These are phyloP conservation scores for Boletus tomentosulus DNA, from an alignment of 768 basidiomycete species.

Conservation along the genomic window DNA sequence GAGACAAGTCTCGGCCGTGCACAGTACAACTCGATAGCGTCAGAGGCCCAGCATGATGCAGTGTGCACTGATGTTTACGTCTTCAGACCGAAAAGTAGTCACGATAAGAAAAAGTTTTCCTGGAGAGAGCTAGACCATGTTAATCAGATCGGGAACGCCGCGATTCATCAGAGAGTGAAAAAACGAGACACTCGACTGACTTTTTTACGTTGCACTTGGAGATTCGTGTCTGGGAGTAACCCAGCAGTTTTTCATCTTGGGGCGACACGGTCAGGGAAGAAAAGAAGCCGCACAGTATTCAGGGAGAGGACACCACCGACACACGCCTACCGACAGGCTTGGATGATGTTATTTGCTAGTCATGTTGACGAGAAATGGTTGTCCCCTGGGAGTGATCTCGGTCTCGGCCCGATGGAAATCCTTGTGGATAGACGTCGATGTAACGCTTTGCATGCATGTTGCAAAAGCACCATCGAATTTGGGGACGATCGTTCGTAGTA, in stretches of 20 bases:
- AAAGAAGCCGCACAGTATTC: conserved; percentile 13
- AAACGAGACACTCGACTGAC: conserved; percentile 8
- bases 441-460: background rate
- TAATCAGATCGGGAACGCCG: conserved; percentile 8
- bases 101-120: conserved; percentile 4
- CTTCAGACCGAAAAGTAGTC: conserved; percentile 5
- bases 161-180: conserved; percentile 2
- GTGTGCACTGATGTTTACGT: conserved; percentile 14
- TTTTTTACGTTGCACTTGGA: conserved; percentile 16
- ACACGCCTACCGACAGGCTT: background rate
- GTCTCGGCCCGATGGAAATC: background rate
- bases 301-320: background rate
- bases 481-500: background rate
- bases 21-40: conserved; percentile 4
- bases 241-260: conserved; percentile 12
- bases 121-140: background rate
- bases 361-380: background rate
- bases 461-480: background rate
- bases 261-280: conserved; percentile 16
- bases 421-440: background rate
- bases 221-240: background rate
- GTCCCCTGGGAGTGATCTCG: background rate
- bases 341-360: background rate
- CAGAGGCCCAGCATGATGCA: background rate
- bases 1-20: conserved; percentile 1